Base-by-base conservation (phyloP, 331 rosid species). In the Stylosanthes scabra region DNA sequence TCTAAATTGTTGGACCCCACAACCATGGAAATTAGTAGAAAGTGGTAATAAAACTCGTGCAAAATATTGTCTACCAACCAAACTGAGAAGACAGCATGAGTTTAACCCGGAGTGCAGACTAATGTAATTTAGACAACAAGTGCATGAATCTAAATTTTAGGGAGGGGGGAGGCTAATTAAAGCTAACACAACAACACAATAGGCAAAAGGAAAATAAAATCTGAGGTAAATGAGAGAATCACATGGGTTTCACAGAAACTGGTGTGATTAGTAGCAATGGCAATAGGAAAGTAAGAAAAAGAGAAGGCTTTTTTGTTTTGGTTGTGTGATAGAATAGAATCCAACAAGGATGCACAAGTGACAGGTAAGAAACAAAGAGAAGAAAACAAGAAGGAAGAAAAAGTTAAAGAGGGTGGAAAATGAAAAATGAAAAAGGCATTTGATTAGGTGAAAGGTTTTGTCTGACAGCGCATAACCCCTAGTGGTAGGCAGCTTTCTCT, bases 401-500 rank as follows among this genome's bases (percentile, higher is more conserved):
- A 34, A 78, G 67, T 52, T 52, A 59, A 59, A 15, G 12, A 37
- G 65, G 81, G 81, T 64, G 59, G 64, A 16, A 42, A 29, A 50
- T 34, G 41, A 16, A 13, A 27, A 46, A 46, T 3, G n/a, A 63
- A 79, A 68, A n/a, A 57, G 65, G 52, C 34, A 67, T 39, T 50
- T 54, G 74, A 60, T 73, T 80, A 54, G 84, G 74, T 75, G 85
- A 68, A 78, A 75, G 85, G 67, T 66, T 81, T 74, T 78, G 83
- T 76, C 67, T 73, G 88, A 68, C 81, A 78, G 58, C 80, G 59
- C 81, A 76, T 82, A 82, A 77, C 80, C 83, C 84, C 78, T 76
- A 74, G 78, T 81, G 88, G 84, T 63, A 73, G 84, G 86, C 91
- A 80, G 63, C 81, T 69, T 84, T 69, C 74, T 68, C 70, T 79